A percentile compares a stretch with the other conserved stretches of the same genome.
phyloP scores from a whole-genome alignment of 305 asterid genomes.

The Fraxinus ornus region DNA sequence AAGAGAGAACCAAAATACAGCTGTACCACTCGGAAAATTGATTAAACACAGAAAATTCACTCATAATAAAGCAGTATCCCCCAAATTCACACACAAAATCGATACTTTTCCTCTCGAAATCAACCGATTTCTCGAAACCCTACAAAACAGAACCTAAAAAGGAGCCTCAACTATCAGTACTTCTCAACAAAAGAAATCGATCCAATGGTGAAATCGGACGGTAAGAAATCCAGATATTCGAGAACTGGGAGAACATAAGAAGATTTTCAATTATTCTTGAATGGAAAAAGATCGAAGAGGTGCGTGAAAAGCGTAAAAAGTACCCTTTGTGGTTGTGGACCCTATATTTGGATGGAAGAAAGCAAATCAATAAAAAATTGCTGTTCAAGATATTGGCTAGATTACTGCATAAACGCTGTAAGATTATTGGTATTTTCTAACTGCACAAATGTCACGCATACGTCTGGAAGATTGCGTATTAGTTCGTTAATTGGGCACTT shows the following conservation, averaged over 20 bases:
- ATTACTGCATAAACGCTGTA: background rate
- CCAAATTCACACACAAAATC: background rate
- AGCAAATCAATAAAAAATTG: background rate
- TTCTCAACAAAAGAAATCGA: constrained; percentile 31
- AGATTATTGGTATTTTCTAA: too few relatives aligned
- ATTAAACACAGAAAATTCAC: constrained; percentile 18
- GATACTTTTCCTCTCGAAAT: constrained; percentile 10
- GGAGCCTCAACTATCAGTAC: constrained; percentile 6
- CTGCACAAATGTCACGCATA: too few relatives aligned
- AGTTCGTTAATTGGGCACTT: too few relatives aligned
- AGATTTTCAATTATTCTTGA: background rate
- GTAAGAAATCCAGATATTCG: background rate
- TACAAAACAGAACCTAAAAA: background rate
- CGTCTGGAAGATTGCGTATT: too few relatives aligned
- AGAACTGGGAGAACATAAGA: constrained; percentile 5
- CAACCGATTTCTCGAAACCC: background rate
- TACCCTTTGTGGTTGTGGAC: constrained; percentile 29
- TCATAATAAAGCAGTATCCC: constrained; percentile 1
- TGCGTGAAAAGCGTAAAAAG: constrained; percentile 19
- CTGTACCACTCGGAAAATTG: background rate
- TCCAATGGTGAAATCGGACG: background rate
- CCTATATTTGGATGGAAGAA: constrained; percentile 17
- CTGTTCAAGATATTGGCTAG: background rate
- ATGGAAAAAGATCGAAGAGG: background rate
- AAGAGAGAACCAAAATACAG: constrained; percentile 12